Conservation (phyloP, 306 rosid species). For the Fragaria vesca region DNA sequence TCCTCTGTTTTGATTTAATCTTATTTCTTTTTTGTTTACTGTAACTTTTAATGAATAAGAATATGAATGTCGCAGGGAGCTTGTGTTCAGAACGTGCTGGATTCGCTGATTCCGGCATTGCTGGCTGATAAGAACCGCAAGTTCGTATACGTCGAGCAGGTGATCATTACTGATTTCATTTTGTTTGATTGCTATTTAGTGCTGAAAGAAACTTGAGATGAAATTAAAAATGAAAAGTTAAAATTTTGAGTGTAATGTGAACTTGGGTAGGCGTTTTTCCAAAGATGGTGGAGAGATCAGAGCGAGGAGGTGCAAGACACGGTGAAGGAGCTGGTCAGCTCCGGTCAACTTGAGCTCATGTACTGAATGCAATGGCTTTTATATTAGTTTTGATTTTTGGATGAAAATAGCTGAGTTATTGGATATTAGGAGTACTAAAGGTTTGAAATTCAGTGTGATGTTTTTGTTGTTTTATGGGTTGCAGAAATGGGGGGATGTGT, state of each 20-base stretch:
- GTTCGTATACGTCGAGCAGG: slow-evolving; percentile 84
- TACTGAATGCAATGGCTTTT: slow-evolving; percentile 23
- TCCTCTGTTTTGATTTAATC: not conserved
- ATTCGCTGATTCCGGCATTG: slow-evolving; percentile 57
- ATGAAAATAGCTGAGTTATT: not conserved
- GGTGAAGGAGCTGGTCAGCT: slow-evolving; percentile 59
- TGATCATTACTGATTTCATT: slow-evolving; percentile 2
- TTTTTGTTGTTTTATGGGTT: not conserved
- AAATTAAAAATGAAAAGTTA: not conserved
- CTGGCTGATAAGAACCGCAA: slow-evolving; percentile 75
- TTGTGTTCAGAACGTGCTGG: slow-evolving; percentile 80
- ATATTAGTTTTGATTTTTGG: not conserved
- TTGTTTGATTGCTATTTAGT: not conserved
- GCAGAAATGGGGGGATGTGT: slow-evolving; percentile 89
- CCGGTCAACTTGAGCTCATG: slow-evolving; percentile 85
- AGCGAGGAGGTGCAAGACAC: slow-evolving; percentile 39
- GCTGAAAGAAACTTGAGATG: not conserved
- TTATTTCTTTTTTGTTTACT: not conserved
- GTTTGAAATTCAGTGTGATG: not conserved
- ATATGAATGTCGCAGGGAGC: slow-evolving; percentile 37
- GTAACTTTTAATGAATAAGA: not conserved
- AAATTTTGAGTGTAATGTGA: not conserved
- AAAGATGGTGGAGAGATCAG: slow-evolving; percentile 85
- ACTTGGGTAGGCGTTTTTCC: slow-evolving; percentile 63
- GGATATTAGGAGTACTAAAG: not conserved